Evolutionary conservation across 192 early-diverging fungal genomes (phyloP).

Genomic region (Gonapodya sp.): DNA sequence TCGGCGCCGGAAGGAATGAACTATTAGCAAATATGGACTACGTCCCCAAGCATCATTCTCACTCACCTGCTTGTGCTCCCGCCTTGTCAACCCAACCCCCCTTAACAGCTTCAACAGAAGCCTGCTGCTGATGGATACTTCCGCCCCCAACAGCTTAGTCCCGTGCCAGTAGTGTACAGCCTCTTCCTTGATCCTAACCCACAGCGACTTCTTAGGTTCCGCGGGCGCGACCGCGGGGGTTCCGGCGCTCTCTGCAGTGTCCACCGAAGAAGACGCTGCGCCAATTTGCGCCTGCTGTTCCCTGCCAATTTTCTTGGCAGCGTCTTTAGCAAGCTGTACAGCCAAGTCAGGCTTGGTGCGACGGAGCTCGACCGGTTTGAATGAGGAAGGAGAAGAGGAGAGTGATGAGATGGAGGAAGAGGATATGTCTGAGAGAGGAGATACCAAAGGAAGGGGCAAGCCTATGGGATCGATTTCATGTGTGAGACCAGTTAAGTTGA

Average conservation of each 20-base stretch:
- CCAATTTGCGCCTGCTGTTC: neutral
- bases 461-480: too few species aligned
- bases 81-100: slow-evolving; percentile 67
- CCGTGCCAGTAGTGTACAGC: slow-evolving; percentile 87
- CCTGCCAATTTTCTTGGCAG: neutral
- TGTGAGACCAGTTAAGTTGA: too few species aligned
- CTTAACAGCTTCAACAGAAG: slow-evolving; percentile 62
- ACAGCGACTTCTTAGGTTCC: slow-evolving; percentile 27
- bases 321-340: neutral
- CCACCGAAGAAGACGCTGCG: neutral
- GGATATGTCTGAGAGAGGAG: too few species aligned
- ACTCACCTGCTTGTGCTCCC: slow-evolving; percentile 81
- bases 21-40: too few species aligned
- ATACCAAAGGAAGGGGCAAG: too few species aligned
- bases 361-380: neutral
- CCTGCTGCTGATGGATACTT: slow-evolving; percentile 73
- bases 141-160: slow-evolving; percentile 78
- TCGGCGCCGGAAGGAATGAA: neutral
- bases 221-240: slow-evolving; percentile 6
- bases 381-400: neutral
- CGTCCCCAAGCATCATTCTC: too few species aligned
- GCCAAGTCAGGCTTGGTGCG: neutral
- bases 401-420: neutral
- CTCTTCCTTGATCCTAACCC: slow-evolving; percentile 71
- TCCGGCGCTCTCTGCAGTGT: neutral